Base-by-base conservation (phyloP, 768 basidiomycete genomes). In the Rhizopogon roseolus region DNA sequence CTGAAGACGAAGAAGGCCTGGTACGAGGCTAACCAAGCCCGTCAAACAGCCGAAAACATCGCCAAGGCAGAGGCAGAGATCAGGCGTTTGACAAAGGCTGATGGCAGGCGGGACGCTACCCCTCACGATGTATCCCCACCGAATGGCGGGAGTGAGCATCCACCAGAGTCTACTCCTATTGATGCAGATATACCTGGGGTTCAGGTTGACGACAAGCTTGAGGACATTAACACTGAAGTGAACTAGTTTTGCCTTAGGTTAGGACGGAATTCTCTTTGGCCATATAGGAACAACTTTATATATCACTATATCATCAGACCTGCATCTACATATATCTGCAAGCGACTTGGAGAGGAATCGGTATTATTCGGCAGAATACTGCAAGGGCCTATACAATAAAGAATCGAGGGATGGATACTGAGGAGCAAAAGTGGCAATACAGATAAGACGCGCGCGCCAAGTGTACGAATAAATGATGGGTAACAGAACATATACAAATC, bases 1-100 rank as follows among this genome's bases (percentile, higher is more conserved):
- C 78, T 99, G 54, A 88, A 88, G 70, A 90, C 83, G 49, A 99
- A 98, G 80, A 94, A 94, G 75, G 78, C 85, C 22, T 98, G 94
- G 93, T 97, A 84, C 64, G 85, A 88, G 67, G 95, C 90, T 32
- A 98, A 98, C 73, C 93, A 95, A 70, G 81, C 80, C 27, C 83
- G 82, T 22, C 81, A 80, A 57, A 93, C 91, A 2, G 79, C 81
- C 5, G 89, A 90, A 64, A 90, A 90, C 60, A 74, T 93, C 49
- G 81, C 84, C 38, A 88, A 88, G 71, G 92, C 87, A 11, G 87
- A 93, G 67, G 79, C 77, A 13, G 81, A 88, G 58, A 89, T 93
- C 64, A 72, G 79, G 60, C 81, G 81, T 49, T 76, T 92, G 52
- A 76, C 71, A 38, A 73, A 81, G 62, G 63, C 71, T 41, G 66